phyloP scores from a whole-genome alignment of 2,329 filamentous ascomycete genomes.

The Emericellopsis cladophorae region DNA sequence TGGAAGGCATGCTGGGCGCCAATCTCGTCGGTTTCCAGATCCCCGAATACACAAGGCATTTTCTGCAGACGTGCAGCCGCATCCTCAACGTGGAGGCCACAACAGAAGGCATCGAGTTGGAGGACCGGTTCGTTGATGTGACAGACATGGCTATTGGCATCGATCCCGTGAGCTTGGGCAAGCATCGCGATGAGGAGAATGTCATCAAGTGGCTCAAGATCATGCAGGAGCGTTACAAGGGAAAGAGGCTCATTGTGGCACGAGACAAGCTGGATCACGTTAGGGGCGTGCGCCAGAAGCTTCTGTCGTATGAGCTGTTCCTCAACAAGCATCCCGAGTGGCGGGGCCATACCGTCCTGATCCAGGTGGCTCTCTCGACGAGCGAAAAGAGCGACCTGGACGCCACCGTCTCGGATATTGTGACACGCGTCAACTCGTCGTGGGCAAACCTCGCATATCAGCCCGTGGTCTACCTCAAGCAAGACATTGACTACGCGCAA shows the following conservation, averaged over 20 bases:
- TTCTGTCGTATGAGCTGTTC: conserved; percentile 85
- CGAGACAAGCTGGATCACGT: conserved; percentile 91
- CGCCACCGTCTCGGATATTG: conserved; percentile 82
- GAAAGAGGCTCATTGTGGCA: conserved; percentile 82
- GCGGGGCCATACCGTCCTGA: conserved; percentile 76
- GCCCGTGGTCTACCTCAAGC: conserved; percentile 84
- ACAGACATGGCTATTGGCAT: conserved; percentile 81
- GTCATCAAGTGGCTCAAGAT: conserved; percentile 69
- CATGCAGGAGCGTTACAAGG: conserved; percentile 73
- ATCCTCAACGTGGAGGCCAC: conserved; percentile 84
- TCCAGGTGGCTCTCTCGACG: conserved; percentile 86
- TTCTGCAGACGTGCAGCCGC: conserved; percentile 89
- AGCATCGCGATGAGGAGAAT: conserved; percentile 57
- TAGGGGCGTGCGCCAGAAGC: conserved; percentile 84
- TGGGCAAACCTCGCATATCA: conserved; percentile 88
- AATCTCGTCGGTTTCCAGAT: conserved; percentile 93
- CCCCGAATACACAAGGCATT: conserved; percentile 84
- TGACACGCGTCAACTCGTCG: conserved; percentile 83
- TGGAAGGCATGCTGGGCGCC: conserved; percentile 86
- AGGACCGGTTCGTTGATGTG: conserved; percentile 88
- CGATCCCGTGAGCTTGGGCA: conserved; percentile 63
- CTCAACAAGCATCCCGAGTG: conserved; percentile 88
- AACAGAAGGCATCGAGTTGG: conserved; percentile 75
- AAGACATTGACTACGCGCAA: conserved; percentile 85
- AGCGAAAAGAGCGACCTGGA: conserved; percentile 82